These are phyloP conservation scores for Fusarium goolgardi DNA, from an alignment of 2,329 filamentous ascomycete genomes.

Conservation along the genomic window DNA sequence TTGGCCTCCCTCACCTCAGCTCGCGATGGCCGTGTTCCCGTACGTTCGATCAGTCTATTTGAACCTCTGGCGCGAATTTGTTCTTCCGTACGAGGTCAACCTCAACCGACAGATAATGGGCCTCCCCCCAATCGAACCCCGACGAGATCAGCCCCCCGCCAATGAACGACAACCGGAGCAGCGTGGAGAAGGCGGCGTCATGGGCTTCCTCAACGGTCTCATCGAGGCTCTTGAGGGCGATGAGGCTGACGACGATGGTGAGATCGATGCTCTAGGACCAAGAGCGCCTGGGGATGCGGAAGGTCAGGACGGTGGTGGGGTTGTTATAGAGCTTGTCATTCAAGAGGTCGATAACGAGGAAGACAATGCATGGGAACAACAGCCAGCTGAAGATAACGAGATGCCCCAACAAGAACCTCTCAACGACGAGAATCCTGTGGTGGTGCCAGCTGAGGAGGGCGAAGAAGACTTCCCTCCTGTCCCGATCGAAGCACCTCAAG, in stretches of 20 bases:
- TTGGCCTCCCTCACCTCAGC: constrained; percentile 66
- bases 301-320: constrained; percentile 44
- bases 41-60: constrained; percentile 59
- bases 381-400: constrained; percentile 38
- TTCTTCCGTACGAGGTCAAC: constrained; percentile 60
- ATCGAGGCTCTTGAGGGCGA: constrained; percentile 53
- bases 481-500: neutral
- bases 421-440: constrained; percentile 12
- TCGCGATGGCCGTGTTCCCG: constrained; percentile 63
- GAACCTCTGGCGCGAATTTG: constrained; percentile 59
- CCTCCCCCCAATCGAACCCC: constrained; percentile 49
- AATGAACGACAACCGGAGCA: constrained; percentile 37
- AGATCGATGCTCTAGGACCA: constrained; percentile 31
- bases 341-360: constrained; percentile 56
- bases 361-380: constrained; percentile 52
- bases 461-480: neutral
- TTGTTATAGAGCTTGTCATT: constrained; percentile 53
- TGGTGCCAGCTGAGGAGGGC: constrained; percentile 3
- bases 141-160: constrained; percentile 31
- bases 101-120: constrained; percentile 62
- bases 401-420: constrained; percentile 8
- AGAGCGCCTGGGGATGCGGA: constrained; percentile 34
- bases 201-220: constrained; percentile 53
- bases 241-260: constrained; percentile 47
- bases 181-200: constrained; percentile 49